A percentile compares a stretch with the other conserved stretches of the same genome.
Evolutionary conservation across 441 rosid genomes (phyloP).

Genomic region (Flueggea neowawraea): DNA sequence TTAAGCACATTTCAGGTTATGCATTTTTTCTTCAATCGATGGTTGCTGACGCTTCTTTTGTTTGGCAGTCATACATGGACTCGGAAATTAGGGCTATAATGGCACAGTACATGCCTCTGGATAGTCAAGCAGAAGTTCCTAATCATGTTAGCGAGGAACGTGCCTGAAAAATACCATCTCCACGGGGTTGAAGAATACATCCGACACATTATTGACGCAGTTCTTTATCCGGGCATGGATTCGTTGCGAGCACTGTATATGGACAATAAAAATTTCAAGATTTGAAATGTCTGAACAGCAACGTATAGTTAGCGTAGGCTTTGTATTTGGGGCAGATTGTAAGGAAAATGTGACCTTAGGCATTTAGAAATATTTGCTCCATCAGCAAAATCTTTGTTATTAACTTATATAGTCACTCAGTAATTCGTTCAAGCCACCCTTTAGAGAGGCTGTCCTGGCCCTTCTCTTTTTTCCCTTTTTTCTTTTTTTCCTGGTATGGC

Average conservation of each 20-base stretch:
- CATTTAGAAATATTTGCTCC: too few relatives aligned
- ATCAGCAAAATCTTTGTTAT: too few relatives aligned
- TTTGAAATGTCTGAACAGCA: constrained; percentile 13
- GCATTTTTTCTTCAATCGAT: too few relatives aligned
- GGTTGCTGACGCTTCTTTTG: not conserved
- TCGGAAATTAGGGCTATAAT: constrained; percentile 99
- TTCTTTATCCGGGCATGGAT: constrained; percentile 12
- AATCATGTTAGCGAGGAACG: constrained; percentile 60
- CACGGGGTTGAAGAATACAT: not conserved
- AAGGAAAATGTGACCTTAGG: too few relatives aligned
- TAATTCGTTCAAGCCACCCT: too few relatives aligned
- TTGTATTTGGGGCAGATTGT: too few relatives aligned
- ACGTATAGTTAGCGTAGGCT: too few relatives aligned
- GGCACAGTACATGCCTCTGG: constrained; percentile 99
- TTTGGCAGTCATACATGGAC: constrained; percentile 91
- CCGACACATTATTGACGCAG: not conserved
- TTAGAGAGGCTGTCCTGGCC: too few relatives aligned
- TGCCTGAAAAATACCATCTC: constrained; percentile 25
- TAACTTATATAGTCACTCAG: too few relatives aligned
- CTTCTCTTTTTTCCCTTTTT: too few relatives aligned
- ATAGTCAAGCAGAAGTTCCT: constrained; percentile 76
- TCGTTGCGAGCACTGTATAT: constrained; percentile 21
- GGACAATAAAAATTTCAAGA: constrained; percentile 26
- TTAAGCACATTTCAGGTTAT: too few relatives aligned
- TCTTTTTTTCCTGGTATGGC: too few relatives aligned